phyloP scores from a whole-genome alignment of 1,139 yeast species.

The Saccharomycopsis hybrid region DNA sequence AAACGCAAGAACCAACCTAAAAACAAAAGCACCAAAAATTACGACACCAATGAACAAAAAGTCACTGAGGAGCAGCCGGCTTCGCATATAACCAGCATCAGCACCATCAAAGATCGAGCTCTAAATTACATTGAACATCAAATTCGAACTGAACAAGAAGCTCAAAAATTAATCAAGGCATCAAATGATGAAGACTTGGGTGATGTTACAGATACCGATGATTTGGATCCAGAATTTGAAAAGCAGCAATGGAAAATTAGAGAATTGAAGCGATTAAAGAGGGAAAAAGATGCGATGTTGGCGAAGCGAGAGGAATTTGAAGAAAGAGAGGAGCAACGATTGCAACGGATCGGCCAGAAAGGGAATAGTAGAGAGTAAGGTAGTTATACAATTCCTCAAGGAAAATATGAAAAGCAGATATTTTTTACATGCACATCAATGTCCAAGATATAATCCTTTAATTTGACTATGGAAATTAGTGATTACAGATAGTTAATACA shows the following conservation, averaged over 20 bases:
- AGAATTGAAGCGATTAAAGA: slow-evolving; percentile 34
- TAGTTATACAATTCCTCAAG: too few species aligned
- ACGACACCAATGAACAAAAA: too few species aligned
- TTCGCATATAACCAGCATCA: neutral
- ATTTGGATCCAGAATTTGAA: slow-evolving; percentile 43
- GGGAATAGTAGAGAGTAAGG: too few species aligned
- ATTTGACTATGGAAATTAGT: slow-evolving; percentile 2
- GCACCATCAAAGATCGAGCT: slow-evolving; percentile 25
- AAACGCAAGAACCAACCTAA: slow-evolving; percentile 9
- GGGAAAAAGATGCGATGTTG: slow-evolving; percentile 37
- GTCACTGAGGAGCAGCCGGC: too few species aligned
- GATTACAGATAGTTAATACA: neutral
- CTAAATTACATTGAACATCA: slow-evolving; percentile 28
- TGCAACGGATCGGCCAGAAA: too few species aligned
- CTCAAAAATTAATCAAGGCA: slow-evolving; percentile 19
- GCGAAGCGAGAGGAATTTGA: slow-evolving; percentile 36
- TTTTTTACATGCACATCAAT: too few species aligned
- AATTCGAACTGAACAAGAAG: slow-evolving; percentile 26
- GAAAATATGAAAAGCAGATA: too few species aligned
- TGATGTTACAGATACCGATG: slow-evolving; percentile 50
- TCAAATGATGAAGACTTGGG: slow-evolving; percentile 24
- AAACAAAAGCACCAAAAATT: neutral
- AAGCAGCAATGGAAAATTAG: slow-evolving; percentile 41
- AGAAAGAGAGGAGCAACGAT: slow-evolving; percentile 34
- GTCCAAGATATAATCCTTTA: too few species aligned